Conservation (phyloP, 78 protist genomes). For the Chrysochromulina tobinii region DNA sequence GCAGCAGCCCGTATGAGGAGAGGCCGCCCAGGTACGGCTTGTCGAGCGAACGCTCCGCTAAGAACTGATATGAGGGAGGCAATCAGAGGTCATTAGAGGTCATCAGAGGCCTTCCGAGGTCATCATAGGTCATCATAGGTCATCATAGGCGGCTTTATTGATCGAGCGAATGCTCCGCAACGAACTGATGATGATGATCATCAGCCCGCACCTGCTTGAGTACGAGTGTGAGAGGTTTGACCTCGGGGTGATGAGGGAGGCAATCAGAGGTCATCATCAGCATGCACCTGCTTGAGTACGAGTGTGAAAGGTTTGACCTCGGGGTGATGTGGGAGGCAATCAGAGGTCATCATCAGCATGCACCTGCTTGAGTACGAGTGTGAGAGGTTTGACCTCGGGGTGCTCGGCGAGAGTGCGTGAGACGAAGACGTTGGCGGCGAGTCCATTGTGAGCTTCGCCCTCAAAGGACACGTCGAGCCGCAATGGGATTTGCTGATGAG, state of each 20-base stretch:
- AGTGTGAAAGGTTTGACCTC: neutral
- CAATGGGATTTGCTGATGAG: neutral
- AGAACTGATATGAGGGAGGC: neutral
- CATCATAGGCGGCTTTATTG: too few species aligned
- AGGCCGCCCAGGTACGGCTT: slow-evolving; percentile 46
- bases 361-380: slow-evolving; percentile 28
- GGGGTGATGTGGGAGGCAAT: neutral
- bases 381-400: neutral
- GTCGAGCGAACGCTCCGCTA: slow-evolving; percentile 15
- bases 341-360: too few species aligned
- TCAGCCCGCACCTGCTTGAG: neutral
- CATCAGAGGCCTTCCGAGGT: too few species aligned
- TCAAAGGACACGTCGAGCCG: slow-evolving; percentile 30
- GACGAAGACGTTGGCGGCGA: neutral
- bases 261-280: too few species aligned
- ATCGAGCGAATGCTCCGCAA: too few species aligned
- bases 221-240: slow-evolving; percentile 8
- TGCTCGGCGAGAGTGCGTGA: neutral
- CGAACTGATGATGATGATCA: too few species aligned
- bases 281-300: slow-evolving; percentile 17
- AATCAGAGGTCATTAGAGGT: too few species aligned
- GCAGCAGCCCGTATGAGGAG: slow-evolving; percentile 27
- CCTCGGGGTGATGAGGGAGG: neutral
- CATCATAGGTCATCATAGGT: too few species aligned
- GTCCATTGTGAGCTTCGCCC: slow-evolving; percentile 2